Evolutionary conservation across 495 filamentous ascomycete genomes (phyloP).

Genomic region (Tuber melanosporum): DNA sequence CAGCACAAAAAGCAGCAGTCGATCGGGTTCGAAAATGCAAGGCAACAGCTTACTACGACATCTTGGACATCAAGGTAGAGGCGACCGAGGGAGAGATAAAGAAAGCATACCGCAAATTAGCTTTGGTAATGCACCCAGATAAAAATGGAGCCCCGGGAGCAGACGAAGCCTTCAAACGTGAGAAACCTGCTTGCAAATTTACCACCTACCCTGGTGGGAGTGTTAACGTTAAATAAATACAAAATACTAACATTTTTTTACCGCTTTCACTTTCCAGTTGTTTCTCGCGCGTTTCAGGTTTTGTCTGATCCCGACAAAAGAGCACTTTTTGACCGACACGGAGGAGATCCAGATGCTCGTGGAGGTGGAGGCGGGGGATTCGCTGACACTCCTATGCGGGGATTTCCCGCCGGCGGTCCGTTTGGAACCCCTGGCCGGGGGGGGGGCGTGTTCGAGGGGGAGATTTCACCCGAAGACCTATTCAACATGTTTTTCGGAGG

Average conservation of each 20-base stretch:
- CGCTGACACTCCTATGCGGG: conserved; percentile 28
- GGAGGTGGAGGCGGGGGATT: conserved; percentile 53
- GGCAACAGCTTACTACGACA: conserved; percentile 84
- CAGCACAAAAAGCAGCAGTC: conserved; percentile 84
- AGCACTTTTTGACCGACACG: conserved; percentile 74
- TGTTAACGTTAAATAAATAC: not conserved
- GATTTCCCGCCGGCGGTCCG: conserved; percentile 51
- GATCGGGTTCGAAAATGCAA: conserved; percentile 75
- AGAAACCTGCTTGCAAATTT: conserved; percentile 33
- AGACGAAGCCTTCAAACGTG: conserved; percentile 93
- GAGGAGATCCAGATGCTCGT: conserved; percentile 83
- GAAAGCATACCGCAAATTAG: conserved; percentile 87
- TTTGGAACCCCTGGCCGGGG: conserved; percentile 53
- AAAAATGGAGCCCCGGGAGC: conserved; percentile 96
- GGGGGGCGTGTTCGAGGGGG: conserved; percentile 62
- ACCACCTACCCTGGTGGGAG: not conserved
- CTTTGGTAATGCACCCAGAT: conserved; percentile 86
- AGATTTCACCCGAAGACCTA: conserved; percentile 93
- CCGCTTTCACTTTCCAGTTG: conserved; percentile 54
- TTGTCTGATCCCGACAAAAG: conserved; percentile 91
- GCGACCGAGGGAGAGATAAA: conserved; percentile 79
- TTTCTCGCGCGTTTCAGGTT: conserved; percentile 85
- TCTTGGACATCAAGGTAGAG: conserved; percentile 60
- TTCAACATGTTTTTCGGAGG: conserved; percentile 92
- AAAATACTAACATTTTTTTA: conserved; percentile 10